Base-by-base conservation (phyloP, 2,329 filamentous ascomycete genomes). In the Tricladium varicosporioides region DNA sequence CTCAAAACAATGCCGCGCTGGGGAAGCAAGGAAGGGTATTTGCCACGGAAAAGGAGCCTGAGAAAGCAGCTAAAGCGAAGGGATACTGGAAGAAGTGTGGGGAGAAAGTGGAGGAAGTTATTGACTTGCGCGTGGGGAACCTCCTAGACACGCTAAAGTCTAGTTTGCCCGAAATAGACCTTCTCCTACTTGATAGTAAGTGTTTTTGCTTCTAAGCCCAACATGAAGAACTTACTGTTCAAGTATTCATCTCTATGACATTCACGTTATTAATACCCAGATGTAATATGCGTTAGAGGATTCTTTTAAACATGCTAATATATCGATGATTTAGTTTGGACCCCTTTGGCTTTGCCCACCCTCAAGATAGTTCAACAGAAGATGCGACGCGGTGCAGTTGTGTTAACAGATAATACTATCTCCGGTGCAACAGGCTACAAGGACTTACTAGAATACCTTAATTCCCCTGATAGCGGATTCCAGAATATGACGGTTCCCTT, bases 121-220 rank as follows among this genome's bases (percentile, higher is more conserved):
- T 86, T 63, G 82, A 85, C 27, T 69, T 86, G 19, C 71, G 83
- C 4, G 80, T 79, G 57, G 84, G 83, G 0, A 80, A 86, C 63
- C 59, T 87, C 48, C 72, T 75, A 0, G 78, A 86, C 67, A 86
- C 82, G 0, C 69, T 84, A n/a, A 77, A 78, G 59, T 62, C 72
- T 2, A 73, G 75, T 32, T 56, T 86, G 19, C 74, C 75, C 0
- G 71, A 74, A 1, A 64, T 75, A 31, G 72, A 86, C n/a, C 81
- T 86, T 59, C 72, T 86, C 16, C 62, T 87, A 14, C 72, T 87
- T 22, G 83, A 86, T 63, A 86, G 83, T 86, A 68, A 74, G 82
- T 77, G 36, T 22, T 36, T 33, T 36, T 13, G 16, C 5, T 43
- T 44, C n/a, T n/a, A n/a, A 11, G 14, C n/a, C 36, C 36, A 40